Base-by-base conservation (phyloP, 768 basidiomycete genomes). In the Lactarius hatsudake region DNA sequence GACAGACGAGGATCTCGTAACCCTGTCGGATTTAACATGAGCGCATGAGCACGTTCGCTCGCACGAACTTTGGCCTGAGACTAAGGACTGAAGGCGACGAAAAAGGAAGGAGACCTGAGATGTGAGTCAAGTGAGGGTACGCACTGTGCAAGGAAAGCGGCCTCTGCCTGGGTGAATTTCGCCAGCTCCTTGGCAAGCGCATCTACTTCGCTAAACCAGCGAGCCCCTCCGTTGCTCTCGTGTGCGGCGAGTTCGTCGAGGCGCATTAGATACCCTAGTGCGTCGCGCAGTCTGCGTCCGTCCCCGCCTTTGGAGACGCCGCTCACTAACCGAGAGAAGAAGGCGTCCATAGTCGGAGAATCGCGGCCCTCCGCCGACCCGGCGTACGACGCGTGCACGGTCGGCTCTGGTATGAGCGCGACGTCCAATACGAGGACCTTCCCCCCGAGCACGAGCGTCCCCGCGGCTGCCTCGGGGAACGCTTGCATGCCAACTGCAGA, bases 361-460 rank as follows among this genome's bases (percentile, higher is more conserved):
- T 83, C 82, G 2, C 82, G 78, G 4, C 75, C 75, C 10, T 76
- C 71, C 12, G 72, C 72, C 0, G 73, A 61, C 8, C 80, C 81
- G 1, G 89, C 91, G 74, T 89, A 91, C 9, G 89, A 87, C 2
- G 88, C 90, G 74, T 90, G 93, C 71, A 91, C 84, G 48, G 79
- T 82, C 0, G 83, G 81, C 28, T 87, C 82, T 26, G 75, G 76
- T 30, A 87, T 72, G 62, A 70, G 59, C n/a, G 54, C 59, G 6
- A 70, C 69, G 23, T 70, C 69, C 53, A 70, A 45, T 13, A 70
- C 66, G 36, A 70, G 66, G 1, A 70, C 48, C 40, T 63, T 28
- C 0, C 69, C 69, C 15, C 62, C 61, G 26, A 70, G 69, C 20
- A 64, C 34, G 48, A 70, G 62, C 10, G 63, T 64, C 15, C 60